Evolutionary conservation across 805 yeast genomes (phyloP).

Genomic region (Blastobotrys terrestris): DNA sequence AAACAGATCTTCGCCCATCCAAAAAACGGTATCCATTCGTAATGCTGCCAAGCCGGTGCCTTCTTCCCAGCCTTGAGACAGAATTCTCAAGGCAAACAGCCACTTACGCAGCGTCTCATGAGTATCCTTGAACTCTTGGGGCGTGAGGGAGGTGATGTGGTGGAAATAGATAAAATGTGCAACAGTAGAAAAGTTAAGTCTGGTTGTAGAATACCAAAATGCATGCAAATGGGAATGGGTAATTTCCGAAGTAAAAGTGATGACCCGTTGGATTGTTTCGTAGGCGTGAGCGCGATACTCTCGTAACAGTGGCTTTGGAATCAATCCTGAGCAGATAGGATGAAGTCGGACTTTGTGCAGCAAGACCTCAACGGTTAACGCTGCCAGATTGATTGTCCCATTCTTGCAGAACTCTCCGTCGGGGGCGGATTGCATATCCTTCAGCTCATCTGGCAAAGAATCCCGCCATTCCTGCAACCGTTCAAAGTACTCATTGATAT

Average conservation of each 20-base stretch:
- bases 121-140: constrained; percentile 23
- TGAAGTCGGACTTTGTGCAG: constrained; percentile 25
- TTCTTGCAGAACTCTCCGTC: constrained; percentile 27
- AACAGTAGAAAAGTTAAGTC: constrained; percentile 27
- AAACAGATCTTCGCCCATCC: constrained; percentile 25
- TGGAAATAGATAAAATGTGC: constrained; percentile 31
- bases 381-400: constrained; percentile 27
- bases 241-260: constrained; percentile 28
- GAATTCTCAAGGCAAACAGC: constrained; percentile 28
- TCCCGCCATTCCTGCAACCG: constrained; percentile 23
- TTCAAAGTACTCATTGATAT: constrained; percentile 17
- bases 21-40: constrained; percentile 29
- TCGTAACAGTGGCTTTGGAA: constrained; percentile 10
- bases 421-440: constrained; percentile 22
- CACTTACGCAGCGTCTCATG: constrained; percentile 27
- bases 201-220: constrained; percentile 30
- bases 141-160: constrained; percentile 27
- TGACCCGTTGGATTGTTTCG: constrained; percentile 25
- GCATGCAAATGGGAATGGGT: constrained; percentile 32
- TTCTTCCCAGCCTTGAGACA: constrained; percentile 32
- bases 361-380: constrained; percentile 27
- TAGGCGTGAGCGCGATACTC: constrained; percentile 25
- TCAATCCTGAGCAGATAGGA: constrained; percentile 19
- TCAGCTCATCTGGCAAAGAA: constrained; percentile 23
- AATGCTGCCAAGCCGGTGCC: constrained; percentile 32